phyloP scores from a whole-genome alignment of 2,329 filamentous ascomycete species.

The Cladophialophora bantiana region DNA sequence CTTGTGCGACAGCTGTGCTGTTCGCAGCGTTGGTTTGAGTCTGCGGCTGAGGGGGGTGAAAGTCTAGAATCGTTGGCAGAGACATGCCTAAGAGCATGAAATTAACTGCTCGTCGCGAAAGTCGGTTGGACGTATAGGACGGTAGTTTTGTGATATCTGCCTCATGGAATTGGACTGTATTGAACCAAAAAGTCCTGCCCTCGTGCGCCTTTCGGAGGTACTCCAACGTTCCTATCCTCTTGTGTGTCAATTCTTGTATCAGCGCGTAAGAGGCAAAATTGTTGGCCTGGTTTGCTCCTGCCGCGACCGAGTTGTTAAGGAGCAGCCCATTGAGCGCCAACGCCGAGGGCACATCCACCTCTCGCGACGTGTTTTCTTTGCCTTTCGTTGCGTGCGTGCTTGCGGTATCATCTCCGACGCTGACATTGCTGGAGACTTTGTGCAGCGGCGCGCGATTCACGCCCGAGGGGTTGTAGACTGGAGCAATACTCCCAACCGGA shows the following conservation, averaged over 20 bases:
- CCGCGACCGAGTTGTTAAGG: slow-evolving; percentile 2
- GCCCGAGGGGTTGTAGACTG: slow-evolving; percentile 13
- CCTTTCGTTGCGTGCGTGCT: slow-evolving; percentile 10
- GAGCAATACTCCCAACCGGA: slow-evolving; percentile 10
- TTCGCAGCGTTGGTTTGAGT: slow-evolving; percentile 52
- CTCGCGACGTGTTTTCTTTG: slow-evolving; percentile 12
- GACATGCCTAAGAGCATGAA: slow-evolving; percentile 92
- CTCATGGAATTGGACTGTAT: slow-evolving; percentile 90
- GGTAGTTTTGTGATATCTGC: slow-evolving; percentile 80
- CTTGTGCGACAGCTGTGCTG: slow-evolving; percentile 72
- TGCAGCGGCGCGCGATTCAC: slow-evolving; percentile 22
- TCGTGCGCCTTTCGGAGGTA: slow-evolving; percentile 96
- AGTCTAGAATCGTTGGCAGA: slow-evolving; percentile 85
- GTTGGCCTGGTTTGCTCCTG: slow-evolving; percentile 13
- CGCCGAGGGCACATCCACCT: slow-evolving; percentile 28
- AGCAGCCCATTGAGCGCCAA: slow-evolving; percentile 33
- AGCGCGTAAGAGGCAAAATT: slow-evolving; percentile 60
- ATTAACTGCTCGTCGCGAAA: slow-evolving; percentile 89
- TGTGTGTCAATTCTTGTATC: slow-evolving; percentile 84
- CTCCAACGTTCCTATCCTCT: slow-evolving; percentile 91
- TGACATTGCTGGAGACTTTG: slow-evolving; percentile 25
- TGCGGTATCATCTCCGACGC: slow-evolving; percentile 7
- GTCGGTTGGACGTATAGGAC: slow-evolving; percentile 82
- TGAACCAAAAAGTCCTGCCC: slow-evolving; percentile 96
- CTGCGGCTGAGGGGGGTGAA: slow-evolving; percentile 50